These are phyloP conservation scores for Dovyalis caffra DNA, from an alignment of 345 rosid species.

Conservation along the genomic window DNA sequence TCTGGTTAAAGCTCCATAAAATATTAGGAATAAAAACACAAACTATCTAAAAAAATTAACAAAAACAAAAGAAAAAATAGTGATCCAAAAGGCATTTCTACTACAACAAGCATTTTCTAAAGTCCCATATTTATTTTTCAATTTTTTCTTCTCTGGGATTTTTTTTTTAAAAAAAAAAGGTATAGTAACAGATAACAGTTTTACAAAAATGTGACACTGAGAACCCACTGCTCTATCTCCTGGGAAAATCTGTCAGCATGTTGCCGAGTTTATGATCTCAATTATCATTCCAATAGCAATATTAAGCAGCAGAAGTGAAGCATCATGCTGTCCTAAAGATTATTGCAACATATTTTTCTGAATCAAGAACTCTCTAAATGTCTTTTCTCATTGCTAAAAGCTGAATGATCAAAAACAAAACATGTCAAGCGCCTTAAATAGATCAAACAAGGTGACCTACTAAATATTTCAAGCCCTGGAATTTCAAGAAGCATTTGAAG, in stretches of 20 bases:
- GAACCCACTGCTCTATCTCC: not conserved
- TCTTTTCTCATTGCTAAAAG: not conserved
- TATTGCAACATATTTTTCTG: not conserved
- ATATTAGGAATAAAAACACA: too few species aligned
- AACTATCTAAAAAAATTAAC: too few species aligned
- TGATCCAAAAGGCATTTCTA: too few species aligned
- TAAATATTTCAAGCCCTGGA: not conserved
- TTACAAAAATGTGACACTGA: not conserved
- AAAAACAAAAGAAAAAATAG: too few species aligned
- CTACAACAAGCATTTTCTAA: too few species aligned
- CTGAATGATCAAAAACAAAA: not conserved
- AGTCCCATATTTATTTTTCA: too few species aligned
- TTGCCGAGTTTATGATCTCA: not conserved
- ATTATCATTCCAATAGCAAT: not conserved
- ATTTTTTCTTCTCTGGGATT: too few species aligned
- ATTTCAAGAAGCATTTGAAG: not conserved
- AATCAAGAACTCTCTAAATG: not conserved
- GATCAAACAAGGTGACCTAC: not conserved
- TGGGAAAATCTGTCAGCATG: not conserved
- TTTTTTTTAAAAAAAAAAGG: too few species aligned
- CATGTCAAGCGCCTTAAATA: not conserved
- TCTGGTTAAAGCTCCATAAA: too few species aligned
- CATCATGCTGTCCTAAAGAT: not conserved
- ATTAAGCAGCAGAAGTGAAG: not conserved
- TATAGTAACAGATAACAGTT: too few species aligned